Conservation (phyloP, 495 filamentous ascomycete species). For the Rostrohypoxylon terebratum region DNA sequence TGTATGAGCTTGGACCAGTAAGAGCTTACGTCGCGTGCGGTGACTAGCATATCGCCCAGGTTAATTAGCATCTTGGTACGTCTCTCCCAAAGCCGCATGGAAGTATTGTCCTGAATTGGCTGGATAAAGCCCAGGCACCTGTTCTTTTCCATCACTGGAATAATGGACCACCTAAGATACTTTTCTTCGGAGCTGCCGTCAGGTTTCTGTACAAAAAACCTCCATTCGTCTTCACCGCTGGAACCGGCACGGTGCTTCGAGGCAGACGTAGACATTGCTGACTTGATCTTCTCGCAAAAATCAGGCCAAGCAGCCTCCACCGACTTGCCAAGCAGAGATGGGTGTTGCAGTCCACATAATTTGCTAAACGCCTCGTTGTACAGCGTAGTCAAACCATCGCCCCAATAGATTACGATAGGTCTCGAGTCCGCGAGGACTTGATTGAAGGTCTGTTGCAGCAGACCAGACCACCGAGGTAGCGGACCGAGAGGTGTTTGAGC, state of each 20-base stretch:
- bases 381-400: constrained; percentile 70
- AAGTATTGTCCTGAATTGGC: constrained; percentile 74
- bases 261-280: constrained; percentile 66
- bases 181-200: constrained; percentile 73
- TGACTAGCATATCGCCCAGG: constrained; percentile 73
- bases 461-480: constrained; percentile 70
- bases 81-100: constrained; percentile 72
- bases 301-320: constrained; percentile 74
- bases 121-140: constrained; percentile 63
- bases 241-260: constrained; percentile 65
- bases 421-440: constrained; percentile 77
- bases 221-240: constrained; percentile 78
- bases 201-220: constrained; percentile 69
- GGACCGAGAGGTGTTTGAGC: constrained; percentile 72
- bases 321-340: constrained; percentile 71
- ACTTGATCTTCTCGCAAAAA: constrained; percentile 72
- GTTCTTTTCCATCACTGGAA: constrained; percentile 70
- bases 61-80: constrained; percentile 74
- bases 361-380: constrained; percentile 80
- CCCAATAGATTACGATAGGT: constrained; percentile 80
- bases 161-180: constrained; percentile 75
- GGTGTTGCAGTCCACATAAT: constrained; percentile 76
- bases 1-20: constrained; percentile 70
- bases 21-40: constrained; percentile 71
- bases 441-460: constrained; percentile 72